phyloP scores from a whole-genome alignment of 495 filamentous ascomycete genomes.

The Lichenothelia convexa region DNA sequence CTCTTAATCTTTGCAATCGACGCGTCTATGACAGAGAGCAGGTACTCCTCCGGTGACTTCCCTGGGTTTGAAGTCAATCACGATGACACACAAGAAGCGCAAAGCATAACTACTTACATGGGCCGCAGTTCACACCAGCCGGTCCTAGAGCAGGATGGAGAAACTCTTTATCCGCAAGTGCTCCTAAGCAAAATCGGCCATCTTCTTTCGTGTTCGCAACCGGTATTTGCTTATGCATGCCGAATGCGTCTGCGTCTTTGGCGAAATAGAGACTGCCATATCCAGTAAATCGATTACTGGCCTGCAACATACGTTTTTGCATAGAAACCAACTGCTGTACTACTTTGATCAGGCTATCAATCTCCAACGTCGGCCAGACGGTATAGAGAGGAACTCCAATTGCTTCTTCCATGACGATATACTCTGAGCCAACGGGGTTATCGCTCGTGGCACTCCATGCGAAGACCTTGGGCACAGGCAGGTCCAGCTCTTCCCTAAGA shows the following conservation, averaged over 20 bases:
- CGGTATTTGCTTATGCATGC: too few species aligned
- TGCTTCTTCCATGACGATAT: slow-evolving; percentile 23
- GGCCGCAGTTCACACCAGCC: too few species aligned
- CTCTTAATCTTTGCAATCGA: too few species aligned
- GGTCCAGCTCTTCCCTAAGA: slow-evolving; percentile 12
- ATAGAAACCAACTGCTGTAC: slow-evolving; percentile 16
- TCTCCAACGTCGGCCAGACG: slow-evolving; percentile 13
- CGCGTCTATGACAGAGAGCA: too few species aligned
- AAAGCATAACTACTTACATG: too few species aligned
- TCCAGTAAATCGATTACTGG: slow-evolving; percentile 13
- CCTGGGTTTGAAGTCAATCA: too few species aligned
- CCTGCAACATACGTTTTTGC: slow-evolving; percentile 13
- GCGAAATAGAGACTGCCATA: slow-evolving; percentile 1
- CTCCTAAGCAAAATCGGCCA: too few species aligned
- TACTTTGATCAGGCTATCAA: slow-evolving; percentile 9
- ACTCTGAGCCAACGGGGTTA: slow-evolving; percentile 21
- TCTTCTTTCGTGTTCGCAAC: too few species aligned
- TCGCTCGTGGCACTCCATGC: slow-evolving; percentile 14
- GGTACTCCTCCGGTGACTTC: too few species aligned
- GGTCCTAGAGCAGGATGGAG: too few species aligned
- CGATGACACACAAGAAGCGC: too few species aligned
- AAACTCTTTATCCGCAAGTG: too few species aligned
- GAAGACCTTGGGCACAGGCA: slow-evolving; percentile 16
- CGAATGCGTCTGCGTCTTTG: neutral
- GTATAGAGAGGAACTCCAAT: slow-evolving; percentile 10